Conservation (phyloP, 495 filamentous ascomycete species). For the Aspergillus nidulans region DNA sequence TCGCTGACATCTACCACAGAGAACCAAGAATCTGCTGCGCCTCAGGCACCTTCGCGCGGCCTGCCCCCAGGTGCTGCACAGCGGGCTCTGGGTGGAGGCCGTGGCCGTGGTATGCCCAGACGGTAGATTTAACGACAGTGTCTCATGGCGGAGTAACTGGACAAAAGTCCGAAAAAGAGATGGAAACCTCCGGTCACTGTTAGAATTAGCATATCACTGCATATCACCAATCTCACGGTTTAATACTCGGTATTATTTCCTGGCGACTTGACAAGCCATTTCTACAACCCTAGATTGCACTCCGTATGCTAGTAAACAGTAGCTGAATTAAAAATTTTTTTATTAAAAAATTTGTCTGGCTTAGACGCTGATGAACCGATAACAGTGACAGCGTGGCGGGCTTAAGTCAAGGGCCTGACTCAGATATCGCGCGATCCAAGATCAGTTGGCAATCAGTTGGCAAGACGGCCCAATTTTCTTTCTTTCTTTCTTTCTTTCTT, state of each 20-base stretch:
- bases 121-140: constrained; percentile 23
- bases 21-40: constrained; percentile 84
- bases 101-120: constrained; percentile 85
- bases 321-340: too few relatives aligned
- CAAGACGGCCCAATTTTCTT: too few relatives aligned
- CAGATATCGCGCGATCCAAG: too few relatives aligned
- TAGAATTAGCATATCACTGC: constrained; percentile 10
- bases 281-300: too few relatives aligned
- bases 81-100: constrained; percentile 72
- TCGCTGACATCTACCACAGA: constrained; percentile 33
- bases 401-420: too few relatives aligned
- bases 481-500: too few relatives aligned
- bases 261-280: not conserved
- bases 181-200: constrained; percentile 8
- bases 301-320: too few relatives aligned
- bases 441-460: too few relatives aligned
- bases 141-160: not conserved
- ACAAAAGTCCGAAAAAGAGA: constrained; percentile 12
- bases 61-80: constrained; percentile 92
- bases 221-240: constrained; percentile 1
- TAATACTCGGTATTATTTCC: not conserved
- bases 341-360: too few relatives aligned
- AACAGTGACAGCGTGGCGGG: too few relatives aligned
- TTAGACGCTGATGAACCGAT: too few relatives aligned
- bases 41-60: constrained; percentile 70